A percentile compares a stretch with the other conserved stretches of the same genome.
Evolutionary conservation across 1,284 basidiomycete genomes (phyloP).

Genomic region (Fomitiporia mediterranea): DNA sequence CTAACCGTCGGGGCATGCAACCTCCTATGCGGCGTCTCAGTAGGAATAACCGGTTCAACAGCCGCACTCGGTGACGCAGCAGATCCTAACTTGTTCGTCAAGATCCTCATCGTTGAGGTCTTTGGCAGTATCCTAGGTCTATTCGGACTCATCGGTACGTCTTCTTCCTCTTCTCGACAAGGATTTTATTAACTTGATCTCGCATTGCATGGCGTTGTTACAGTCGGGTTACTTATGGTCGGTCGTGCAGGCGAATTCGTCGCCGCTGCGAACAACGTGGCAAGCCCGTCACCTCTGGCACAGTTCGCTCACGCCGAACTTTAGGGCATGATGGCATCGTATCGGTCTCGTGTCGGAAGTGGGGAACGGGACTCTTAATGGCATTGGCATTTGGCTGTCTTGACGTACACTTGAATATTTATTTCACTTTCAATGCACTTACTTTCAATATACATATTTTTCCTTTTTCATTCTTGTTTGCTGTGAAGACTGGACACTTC

Average conservation of each 20-base stretch:
- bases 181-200: not conserved
- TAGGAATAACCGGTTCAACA: constrained; percentile 89
- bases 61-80: constrained; percentile 91
- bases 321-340: not conserved
- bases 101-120: constrained; percentile 91
- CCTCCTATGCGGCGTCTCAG: constrained; percentile 87
- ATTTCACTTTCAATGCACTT: too few species aligned
- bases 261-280: constrained; percentile 21
- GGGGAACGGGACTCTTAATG: not conserved
- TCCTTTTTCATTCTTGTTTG: too few species aligned
- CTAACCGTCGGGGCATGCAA: constrained; percentile 89
- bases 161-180: not conserved
- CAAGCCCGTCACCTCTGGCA: constrained; percentile 12
- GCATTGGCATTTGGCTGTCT: not conserved
- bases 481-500: too few species aligned
- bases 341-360: not conserved
- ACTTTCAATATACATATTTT: not conserved
- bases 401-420: not conserved
- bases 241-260: constrained; percentile 55
- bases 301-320: constrained; percentile 13
- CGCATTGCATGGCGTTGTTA: constrained; percentile 4
- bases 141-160: constrained; percentile 82
- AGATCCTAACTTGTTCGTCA: constrained; percentile 89
- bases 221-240: constrained; percentile 68
- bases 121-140: constrained; percentile 91